Evolutionary conservation across 768 basidiomycete species (phyloP).

Genomic region (Termitomyces sp.): DNA sequence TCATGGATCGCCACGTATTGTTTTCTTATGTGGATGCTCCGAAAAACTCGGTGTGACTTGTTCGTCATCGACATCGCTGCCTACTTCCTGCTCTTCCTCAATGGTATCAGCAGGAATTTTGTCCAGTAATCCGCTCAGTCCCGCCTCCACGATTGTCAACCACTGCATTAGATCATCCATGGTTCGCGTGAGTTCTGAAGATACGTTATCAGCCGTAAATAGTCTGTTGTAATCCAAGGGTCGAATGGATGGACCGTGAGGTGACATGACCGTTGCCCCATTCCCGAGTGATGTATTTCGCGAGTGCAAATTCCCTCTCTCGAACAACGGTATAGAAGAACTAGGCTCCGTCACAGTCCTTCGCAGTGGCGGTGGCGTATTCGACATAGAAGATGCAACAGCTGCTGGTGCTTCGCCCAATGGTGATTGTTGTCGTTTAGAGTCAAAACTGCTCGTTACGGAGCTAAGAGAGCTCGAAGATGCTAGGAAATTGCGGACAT

Average conservation of each 20-base stretch:
- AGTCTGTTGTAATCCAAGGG: slow-evolving; percentile 67
- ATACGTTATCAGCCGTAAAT: slow-evolving; percentile 51
- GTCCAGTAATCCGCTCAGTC: slow-evolving; percentile 64
- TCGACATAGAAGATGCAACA: slow-evolving; percentile 23
- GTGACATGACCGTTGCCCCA: slow-evolving; percentile 18
- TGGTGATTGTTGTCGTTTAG: slow-evolving; percentile 14
- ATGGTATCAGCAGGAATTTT: slow-evolving; percentile 44
- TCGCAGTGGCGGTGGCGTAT: slow-evolving; percentile 23
- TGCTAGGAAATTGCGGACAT: slow-evolving; percentile 27
- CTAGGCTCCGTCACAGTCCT: slow-evolving; percentile 10
- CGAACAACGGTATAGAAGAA: slow-evolving; percentile 17
- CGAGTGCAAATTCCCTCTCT: slow-evolving; percentile 7
- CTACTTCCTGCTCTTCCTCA: slow-evolving; percentile 56
- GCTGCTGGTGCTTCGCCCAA: slow-evolving; percentile 17
- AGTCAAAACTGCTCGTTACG: slow-evolving; percentile 11
- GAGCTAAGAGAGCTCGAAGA: slow-evolving; percentile 33
- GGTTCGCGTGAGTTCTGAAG: slow-evolving; percentile 63
- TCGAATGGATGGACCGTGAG: slow-evolving; percentile 41
- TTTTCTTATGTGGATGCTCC: background rate
- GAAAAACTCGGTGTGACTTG: slow-evolving; percentile 3
- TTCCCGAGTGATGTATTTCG: slow-evolving; percentile 18
- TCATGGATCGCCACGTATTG: slow-evolving; percentile 2
- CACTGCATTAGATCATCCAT: slow-evolving; percentile 74
- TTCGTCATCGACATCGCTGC: slow-evolving; percentile 9
- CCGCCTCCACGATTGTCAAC: slow-evolving; percentile 69